phyloP scores from a whole-genome alignment of 805 yeast genomes.

The Saccharomycopsis olivae region DNA sequence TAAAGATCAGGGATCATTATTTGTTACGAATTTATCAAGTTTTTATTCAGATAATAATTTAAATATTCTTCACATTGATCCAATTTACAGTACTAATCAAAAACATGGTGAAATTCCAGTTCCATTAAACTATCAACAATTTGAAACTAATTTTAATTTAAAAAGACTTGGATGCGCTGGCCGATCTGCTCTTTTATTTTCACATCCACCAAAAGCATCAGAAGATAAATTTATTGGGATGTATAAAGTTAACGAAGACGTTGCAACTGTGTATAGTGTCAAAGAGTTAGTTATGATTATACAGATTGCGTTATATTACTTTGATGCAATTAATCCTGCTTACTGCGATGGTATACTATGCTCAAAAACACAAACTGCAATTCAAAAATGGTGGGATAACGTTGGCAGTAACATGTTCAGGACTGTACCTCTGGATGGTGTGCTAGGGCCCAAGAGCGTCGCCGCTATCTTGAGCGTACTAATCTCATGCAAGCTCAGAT shows the following conservation, averaged over 20 bases:
- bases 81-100: slow-evolving; percentile 5
- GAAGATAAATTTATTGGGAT: slow-evolving; percentile 73
- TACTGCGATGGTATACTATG: slow-evolving; percentile 83
- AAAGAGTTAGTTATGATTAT: slow-evolving; percentile 62
- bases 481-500: slow-evolving; percentile 50
- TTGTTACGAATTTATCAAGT: slow-evolving; percentile 74
- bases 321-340: slow-evolving; percentile 54
- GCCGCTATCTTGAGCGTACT: slow-evolving; percentile 75
- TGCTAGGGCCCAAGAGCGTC: slow-evolving; percentile 56
- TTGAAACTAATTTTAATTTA: slow-evolving; percentile 66
- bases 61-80: slow-evolving; percentile 12
- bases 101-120: slow-evolving; percentile 5
- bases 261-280: slow-evolving; percentile 56
- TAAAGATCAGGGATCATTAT: slow-evolving; percentile 43
- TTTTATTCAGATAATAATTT: slow-evolving; percentile 25
- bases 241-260: slow-evolving; percentile 40
- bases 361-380: slow-evolving; percentile 61
- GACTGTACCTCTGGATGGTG: slow-evolving; percentile 32
- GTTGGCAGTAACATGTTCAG: slow-evolving; percentile 44
- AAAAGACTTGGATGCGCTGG: slow-evolving; percentile 77
- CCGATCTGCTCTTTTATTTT: slow-evolving; percentile 61
- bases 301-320: slow-evolving; percentile 71
- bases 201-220: slow-evolving; percentile 65
- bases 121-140: slow-evolving; percentile 23
- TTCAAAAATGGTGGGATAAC: slow-evolving; percentile 71